Percentiles rank a stretch among this genome's conserved stretches.
These are phyloP conservation scores for Lactarius sanguifluus DNA, from an alignment of 768 basidiomycete genomes.

Conservation along the genomic window DNA sequence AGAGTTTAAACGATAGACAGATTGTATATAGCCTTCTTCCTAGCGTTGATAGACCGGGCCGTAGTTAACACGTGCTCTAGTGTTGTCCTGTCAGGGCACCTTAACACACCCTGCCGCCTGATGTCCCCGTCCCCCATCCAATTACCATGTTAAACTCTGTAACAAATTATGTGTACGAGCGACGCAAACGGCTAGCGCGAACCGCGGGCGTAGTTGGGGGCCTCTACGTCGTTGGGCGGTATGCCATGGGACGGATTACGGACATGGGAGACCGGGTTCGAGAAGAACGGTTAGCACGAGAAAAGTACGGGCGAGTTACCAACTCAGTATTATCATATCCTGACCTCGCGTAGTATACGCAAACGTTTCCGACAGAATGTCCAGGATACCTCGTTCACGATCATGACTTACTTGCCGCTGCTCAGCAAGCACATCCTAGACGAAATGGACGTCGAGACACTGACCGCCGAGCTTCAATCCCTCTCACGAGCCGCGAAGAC, in stretches of 20 bases:
- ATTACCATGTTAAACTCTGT: slow-evolving; percentile 45
- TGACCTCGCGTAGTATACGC: slow-evolving; percentile 49
- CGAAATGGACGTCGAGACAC: slow-evolving; percentile 73
- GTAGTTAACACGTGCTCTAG: slow-evolving; percentile 13
- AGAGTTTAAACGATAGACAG: slow-evolving; percentile 37
- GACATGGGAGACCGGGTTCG: slow-evolving; percentile 65
- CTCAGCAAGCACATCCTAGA: slow-evolving; percentile 63
- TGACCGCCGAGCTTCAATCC: slow-evolving; percentile 57
- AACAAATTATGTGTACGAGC: slow-evolving; percentile 49
- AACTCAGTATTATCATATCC: background rate
- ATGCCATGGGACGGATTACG: slow-evolving; percentile 59
- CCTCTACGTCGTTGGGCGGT: slow-evolving; percentile 60
- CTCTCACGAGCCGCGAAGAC: slow-evolving; percentile 40
- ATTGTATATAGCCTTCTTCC: background rate
- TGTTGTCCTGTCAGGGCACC: background rate
- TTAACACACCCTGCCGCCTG: slow-evolving; percentile 4
- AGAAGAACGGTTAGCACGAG: slow-evolving; percentile 59
- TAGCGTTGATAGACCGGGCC: no score
- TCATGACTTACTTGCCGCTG: slow-evolving; percentile 67
- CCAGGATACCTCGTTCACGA: slow-evolving; percentile 73
- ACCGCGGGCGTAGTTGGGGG: slow-evolving; percentile 56
- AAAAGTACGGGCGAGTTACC: slow-evolving; percentile 52
- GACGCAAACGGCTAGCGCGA: slow-evolving; percentile 47
- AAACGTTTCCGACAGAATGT: slow-evolving; percentile 75
- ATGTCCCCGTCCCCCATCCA: slow-evolving; percentile 16